These are phyloP conservation scores for Citrus cavaleriei DNA, from an alignment of 345 rosid species.

Conservation along the genomic window DNA sequence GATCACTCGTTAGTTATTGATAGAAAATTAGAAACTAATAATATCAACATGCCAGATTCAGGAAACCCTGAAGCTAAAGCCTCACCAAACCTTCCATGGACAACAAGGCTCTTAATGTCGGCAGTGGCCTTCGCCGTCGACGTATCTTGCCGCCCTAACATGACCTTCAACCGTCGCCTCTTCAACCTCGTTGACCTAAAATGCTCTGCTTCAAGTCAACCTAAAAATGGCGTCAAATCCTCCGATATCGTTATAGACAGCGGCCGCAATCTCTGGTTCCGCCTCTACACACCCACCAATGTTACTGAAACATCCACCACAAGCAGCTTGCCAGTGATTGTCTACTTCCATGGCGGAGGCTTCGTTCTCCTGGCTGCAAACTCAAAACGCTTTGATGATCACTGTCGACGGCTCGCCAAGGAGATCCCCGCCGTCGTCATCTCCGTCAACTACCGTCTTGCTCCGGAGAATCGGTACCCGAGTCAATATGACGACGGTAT, in stretches of 20 bases:
- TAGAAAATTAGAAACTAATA: too few relatives aligned
- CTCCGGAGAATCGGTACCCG: slow-evolving; percentile 27
- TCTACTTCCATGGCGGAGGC: slow-evolving; percentile 21
- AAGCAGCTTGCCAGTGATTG: slow-evolving; percentile 18
- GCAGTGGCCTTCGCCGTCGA: background rate
- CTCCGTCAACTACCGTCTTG: slow-evolving; percentile 8
- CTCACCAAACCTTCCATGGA: slow-evolving; percentile 13
- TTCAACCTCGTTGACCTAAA: slow-evolving; percentile 14
- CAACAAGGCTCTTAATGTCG: background rate
- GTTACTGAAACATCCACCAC: background rate
- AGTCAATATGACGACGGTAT: slow-evolving; percentile 18
- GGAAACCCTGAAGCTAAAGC: background rate
- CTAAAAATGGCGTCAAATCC: slow-evolving; percentile 8
- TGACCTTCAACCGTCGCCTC: slow-evolving; percentile 21
- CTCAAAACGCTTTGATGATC: background rate
- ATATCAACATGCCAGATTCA: too few relatives aligned
- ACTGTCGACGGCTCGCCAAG: background rate
- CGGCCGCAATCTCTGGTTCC: slow-evolving; percentile 25
- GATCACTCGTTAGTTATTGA: too few relatives aligned
- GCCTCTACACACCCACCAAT: slow-evolving; percentile 16
- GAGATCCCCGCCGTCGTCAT: background rate
- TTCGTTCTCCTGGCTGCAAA: background rate
- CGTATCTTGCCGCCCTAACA: background rate
- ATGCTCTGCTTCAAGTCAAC: slow-evolving; percentile 13
- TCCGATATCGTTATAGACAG: slow-evolving; percentile 17